These are phyloP conservation scores for Xylaria digitata DNA, from an alignment of 2,329 filamentous ascomycete species.

Conservation along the genomic window DNA sequence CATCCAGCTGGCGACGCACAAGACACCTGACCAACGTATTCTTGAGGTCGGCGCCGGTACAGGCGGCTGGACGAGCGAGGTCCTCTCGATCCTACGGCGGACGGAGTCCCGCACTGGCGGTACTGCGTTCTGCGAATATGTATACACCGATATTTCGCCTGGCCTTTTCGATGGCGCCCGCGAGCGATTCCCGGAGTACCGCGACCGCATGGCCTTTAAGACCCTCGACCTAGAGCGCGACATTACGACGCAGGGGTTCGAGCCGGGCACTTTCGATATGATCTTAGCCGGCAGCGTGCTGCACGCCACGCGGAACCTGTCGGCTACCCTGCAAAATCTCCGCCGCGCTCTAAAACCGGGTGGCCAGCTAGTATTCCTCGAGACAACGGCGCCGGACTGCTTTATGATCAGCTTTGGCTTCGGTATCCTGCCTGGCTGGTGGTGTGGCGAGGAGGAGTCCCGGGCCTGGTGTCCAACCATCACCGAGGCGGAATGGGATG, in stretches of 20 bases:
- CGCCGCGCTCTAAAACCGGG: constrained; percentile 22
- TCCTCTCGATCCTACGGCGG: no score
- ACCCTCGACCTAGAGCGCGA: constrained; percentile 25
- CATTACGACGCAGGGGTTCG: constrained; percentile 21
- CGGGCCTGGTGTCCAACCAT: constrained; percentile 1
- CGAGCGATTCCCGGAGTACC: neutral
- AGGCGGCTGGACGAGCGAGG: constrained; percentile 21
- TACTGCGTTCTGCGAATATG: constrained; percentile 48
- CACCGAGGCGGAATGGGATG: constrained; percentile 35
- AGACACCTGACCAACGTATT: constrained; percentile 50
- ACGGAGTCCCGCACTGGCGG: no score
- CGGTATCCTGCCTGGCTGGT: constrained; percentile 35
- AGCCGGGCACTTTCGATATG: constrained; percentile 23
- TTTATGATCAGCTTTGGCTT: constrained; percentile 40
- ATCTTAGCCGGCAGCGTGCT: constrained; percentile 36
- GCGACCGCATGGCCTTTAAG: constrained; percentile 23
- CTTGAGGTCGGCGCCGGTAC: constrained; percentile 57
- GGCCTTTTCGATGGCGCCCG: constrained; percentile 23
- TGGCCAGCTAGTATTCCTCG: constrained; percentile 27
- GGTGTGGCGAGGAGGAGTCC: constrained; percentile 22
- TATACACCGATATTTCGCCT: constrained; percentile 54
- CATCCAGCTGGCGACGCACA: constrained; percentile 39
- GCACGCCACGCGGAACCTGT: constrained; percentile 30
- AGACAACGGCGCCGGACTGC: constrained; percentile 24
- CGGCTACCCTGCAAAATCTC: constrained; percentile 11